Base-by-base conservation (phyloP, 2,329 filamentous ascomycete genomes). In the Epichloe typhina region DNA sequence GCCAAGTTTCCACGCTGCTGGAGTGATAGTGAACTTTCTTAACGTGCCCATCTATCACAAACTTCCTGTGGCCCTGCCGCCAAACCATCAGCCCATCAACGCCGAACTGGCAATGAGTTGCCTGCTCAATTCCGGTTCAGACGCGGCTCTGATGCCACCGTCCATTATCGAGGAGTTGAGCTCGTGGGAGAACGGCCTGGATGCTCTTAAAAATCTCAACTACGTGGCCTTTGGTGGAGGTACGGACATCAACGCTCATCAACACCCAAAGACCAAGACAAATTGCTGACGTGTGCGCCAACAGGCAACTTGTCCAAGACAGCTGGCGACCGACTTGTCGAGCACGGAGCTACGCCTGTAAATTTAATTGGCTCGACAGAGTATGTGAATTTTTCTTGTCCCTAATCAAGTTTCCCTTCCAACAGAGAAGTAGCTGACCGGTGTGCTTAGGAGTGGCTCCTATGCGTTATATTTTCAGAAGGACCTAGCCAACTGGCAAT, bases 331-430 rank as follows among this genome's bases (percentile, higher is more conserved):
- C 59, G 55, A 26, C 58, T 74, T 5, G 62, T 65, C 1, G 57
- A 64, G 2, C 55, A 57, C 0, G 70, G 71, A 3, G 61, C 69
- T 0, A 47, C 4, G 0, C 50, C 73, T 5, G 19, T 46, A 9
- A 73, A 71, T 52, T 33, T 64, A 0, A 71, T 74, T 5, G 64
- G 65, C 0, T 62, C 69, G 9, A 74, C 71, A 3, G 71, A 74
- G 69, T 72, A 58, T 21, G 65, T 60, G 8, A 38, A 19, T 4
- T 42, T 36, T 15, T 19, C 2, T 17, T 26, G 23, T 35, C 11
- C 8, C 17, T 23, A 6, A 31, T 31, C 31, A 31, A 31, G 9
- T 15, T 5, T 15, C 12, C 17, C 23, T 46, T 19, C 4, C 13
- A 9, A 26, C 37, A 38, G 8, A 13, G 3, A 17, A 38, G 19